These are phyloP conservation scores for Abortiporus biennis DNA, from an alignment of 1,284 basidiomycete species.

Conservation along the genomic window DNA sequence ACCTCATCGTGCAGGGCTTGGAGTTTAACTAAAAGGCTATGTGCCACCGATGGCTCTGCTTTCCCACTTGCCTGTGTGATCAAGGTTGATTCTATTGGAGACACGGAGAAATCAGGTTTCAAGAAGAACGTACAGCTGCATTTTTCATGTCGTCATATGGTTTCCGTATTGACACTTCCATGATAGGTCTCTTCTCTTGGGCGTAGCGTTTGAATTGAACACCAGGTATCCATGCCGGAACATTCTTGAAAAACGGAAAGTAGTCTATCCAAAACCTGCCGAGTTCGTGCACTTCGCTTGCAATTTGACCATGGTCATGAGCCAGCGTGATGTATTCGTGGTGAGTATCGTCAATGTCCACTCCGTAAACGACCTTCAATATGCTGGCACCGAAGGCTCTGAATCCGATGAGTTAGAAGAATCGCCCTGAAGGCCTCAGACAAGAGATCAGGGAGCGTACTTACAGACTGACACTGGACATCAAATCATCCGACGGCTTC, in stretches of 20 bases:
- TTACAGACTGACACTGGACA: too few species aligned
- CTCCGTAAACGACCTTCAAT: slow-evolving; percentile 15
- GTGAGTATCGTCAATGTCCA: slow-evolving; percentile 12
- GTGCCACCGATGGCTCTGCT: neutral
- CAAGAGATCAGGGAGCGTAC: too few species aligned
- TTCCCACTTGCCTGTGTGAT: neutral
- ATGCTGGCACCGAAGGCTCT: slow-evolving; percentile 2
- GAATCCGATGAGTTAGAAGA: too few species aligned
- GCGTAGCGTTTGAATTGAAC: slow-evolving; percentile 6
- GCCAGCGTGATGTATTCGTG: slow-evolving; percentile 10
- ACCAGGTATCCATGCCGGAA: slow-evolving; percentile 14
- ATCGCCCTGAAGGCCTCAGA: too few species aligned
- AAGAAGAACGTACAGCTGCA: slow-evolving; percentile 8
- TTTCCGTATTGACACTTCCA: neutral
- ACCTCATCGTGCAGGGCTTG: neutral
- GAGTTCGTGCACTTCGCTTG: neutral
- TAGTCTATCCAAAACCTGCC: slow-evolving; percentile 11
- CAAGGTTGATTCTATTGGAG: too few species aligned
- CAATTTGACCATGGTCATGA: neutral
- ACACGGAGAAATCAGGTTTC: neutral
- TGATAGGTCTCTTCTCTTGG: neutral
- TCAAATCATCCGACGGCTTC: too few species aligned
- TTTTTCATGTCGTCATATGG: slow-evolving; percentile 6
- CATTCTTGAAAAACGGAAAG: slow-evolving; percentile 9
- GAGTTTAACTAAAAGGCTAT: neutral